Percentiles rank a stretch among this genome's conserved stretches.
These are phyloP conservation scores for Luffa aegyptiaca DNA, from an alignment of 306 rosid genomes.

Conservation along the genomic window DNA sequence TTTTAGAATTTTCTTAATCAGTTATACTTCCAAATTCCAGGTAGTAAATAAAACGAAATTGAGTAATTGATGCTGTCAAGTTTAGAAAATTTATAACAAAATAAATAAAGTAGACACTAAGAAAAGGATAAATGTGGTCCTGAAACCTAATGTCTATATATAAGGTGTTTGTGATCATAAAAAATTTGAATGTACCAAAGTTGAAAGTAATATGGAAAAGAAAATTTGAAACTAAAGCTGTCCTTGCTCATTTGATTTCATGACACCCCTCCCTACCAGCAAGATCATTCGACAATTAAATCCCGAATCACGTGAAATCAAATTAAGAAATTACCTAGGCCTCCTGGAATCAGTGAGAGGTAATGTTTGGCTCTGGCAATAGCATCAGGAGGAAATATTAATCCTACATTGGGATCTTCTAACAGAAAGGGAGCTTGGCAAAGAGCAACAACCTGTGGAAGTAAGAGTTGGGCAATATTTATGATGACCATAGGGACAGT, in stretches of 20 bases:
- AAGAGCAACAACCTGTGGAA: constrained; percentile 82
- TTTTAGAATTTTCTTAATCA: not conserved
- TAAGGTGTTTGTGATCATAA: not conserved
- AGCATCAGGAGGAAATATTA: constrained; percentile 95
- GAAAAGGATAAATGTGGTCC: not conserved
- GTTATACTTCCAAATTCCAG: not conserved
- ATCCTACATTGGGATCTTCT: constrained; percentile 87
- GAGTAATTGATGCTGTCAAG: not conserved
- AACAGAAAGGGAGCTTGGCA: constrained; percentile 99
- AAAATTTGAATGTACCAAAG: not conserved
- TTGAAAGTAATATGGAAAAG: not conserved
- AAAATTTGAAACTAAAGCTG: not conserved
- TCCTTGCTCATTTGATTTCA: not conserved
- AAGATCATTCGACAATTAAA: not conserved
- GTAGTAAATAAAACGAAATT: not conserved
- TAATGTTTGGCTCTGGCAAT: constrained; percentile 84
- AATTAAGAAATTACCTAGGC: constrained; percentile 57
- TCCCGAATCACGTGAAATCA: not conserved
- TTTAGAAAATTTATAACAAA: not conserved
- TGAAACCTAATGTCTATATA: not conserved
- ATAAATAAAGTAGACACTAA: not conserved
- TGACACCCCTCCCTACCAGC: not conserved
- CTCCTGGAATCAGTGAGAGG: constrained; percentile 71
- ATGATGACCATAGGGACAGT: not conserved
- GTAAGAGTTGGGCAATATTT: not conserved